These are phyloP conservation scores for Conticribra guillardii DNA, from an alignment of 108 stramenopile species.

Conservation along the genomic window DNA sequence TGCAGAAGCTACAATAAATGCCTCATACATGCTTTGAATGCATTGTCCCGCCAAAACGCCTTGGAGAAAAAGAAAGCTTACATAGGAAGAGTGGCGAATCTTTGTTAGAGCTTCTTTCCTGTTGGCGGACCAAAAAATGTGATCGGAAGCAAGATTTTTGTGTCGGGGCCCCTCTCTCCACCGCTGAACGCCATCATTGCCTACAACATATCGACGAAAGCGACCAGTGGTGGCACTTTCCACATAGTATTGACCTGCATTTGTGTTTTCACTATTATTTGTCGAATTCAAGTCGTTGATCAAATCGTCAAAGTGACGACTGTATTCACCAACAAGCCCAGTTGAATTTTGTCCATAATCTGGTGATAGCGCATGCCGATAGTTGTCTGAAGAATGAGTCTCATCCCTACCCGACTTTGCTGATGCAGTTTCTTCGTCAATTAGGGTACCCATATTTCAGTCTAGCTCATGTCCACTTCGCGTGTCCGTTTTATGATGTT, in stretches of 20 bases:
- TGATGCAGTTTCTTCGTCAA: too few relatives aligned
- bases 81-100: neutral
- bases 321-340: too few relatives aligned
- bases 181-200: neutral
- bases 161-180: neutral
- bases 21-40: slow-evolving; percentile 8
- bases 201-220: neutral
- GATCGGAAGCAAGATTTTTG: neutral
- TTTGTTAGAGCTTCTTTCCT: neutral
- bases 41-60: neutral
- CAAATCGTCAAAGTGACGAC: neutral
- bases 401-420: too few relatives aligned
- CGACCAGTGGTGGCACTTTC: neutral
- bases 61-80: slow-evolving; percentile 6
- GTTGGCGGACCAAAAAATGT: neutral
- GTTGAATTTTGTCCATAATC: too few relatives aligned
- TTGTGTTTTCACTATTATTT: neutral
- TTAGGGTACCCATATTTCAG: too few relatives aligned
- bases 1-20: neutral
- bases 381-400: too few relatives aligned
- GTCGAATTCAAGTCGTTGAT: neutral
- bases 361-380: too few relatives aligned
- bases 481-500: too few relatives aligned
- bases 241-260: too few relatives aligned
- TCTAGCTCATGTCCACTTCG: too few relatives aligned